These are phyloP conservation scores for Aciculosporium take DNA, from an alignment of 2,329 filamentous ascomycete species.

Conservation along the genomic window DNA sequence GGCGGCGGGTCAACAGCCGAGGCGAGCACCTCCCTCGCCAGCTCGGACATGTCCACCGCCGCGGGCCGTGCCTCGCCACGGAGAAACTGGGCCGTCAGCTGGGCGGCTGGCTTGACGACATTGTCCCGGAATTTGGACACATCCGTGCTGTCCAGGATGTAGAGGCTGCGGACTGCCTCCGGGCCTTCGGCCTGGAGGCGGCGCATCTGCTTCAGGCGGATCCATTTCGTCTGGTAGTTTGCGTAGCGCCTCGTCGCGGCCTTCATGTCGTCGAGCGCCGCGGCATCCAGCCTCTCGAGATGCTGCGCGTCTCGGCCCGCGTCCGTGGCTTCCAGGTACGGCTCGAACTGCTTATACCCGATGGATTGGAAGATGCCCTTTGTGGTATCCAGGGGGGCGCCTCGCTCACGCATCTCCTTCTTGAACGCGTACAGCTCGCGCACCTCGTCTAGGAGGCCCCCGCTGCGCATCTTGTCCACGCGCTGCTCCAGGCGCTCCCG, in stretches of 20 bases:
- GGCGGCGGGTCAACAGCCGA: constrained; percentile 28
- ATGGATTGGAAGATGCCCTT: constrained; percentile 94
- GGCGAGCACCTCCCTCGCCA: constrained; percentile 42
- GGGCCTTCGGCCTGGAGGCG: constrained; percentile 43
- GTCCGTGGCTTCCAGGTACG: constrained; percentile 44
- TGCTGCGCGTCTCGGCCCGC: constrained; percentile 17
- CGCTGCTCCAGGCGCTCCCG: constrained; percentile 58
- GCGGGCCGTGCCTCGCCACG: constrained; percentile 35
- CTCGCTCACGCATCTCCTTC: constrained; percentile 23
- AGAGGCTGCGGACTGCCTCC: constrained; percentile 44
- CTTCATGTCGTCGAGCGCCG: constrained; percentile 62
- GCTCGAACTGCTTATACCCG: constrained; percentile 80
- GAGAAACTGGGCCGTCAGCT: constrained; percentile 51
- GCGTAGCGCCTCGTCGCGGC: constrained; percentile 79
- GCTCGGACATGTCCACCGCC: constrained; percentile 33
- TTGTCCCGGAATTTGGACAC: constrained; percentile 42
- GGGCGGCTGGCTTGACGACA: constrained; percentile 52
- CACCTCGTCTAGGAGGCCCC: constrained; percentile 36
- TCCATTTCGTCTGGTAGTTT: constrained; percentile 73
- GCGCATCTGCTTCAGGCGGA: constrained; percentile 65
- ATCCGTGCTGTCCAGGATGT: constrained; percentile 69
- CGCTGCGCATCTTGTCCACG: constrained; percentile 69
- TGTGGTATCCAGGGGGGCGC: constrained; percentile 50
- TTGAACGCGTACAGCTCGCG: constrained; percentile 30
- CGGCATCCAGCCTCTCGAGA: constrained; percentile 39